Evolutionary conservation across 2,329 filamentous ascomycete species (phyloP).

Genomic region (Colletotrichum cereale): DNA sequence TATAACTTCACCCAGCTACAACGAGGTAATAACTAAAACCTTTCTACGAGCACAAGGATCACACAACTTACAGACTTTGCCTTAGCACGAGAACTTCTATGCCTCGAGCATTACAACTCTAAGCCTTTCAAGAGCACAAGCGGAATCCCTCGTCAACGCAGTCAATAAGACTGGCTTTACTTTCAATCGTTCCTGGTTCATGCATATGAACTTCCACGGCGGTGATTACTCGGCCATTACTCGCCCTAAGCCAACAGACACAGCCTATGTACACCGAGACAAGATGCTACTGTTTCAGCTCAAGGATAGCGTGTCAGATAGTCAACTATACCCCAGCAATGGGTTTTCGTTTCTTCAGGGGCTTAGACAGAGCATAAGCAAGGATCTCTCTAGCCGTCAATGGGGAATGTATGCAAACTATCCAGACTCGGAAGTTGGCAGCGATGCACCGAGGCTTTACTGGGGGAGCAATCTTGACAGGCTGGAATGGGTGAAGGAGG

Average conservation of each 20-base stretch:
- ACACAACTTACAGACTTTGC: not conserved
- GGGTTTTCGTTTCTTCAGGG: constrained; percentile 53
- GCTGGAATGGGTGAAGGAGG: constrained; percentile 54
- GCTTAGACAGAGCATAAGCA: constrained; percentile 54
- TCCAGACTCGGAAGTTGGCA: constrained; percentile 60
- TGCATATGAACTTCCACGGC: constrained; percentile 52
- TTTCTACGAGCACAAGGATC: not conserved
- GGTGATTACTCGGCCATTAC: constrained; percentile 53
- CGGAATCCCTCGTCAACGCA: constrained; percentile 44
- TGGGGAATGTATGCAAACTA: constrained; percentile 68
- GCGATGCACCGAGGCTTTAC: constrained; percentile 61
- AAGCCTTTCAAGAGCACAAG: constrained; percentile 41
- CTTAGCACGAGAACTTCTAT: constrained; percentile 48
- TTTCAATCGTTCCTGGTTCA: constrained; percentile 47
- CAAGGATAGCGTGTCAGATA: constrained; percentile 53
- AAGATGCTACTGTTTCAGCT: constrained; percentile 65
- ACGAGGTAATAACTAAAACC: constrained; percentile 8
- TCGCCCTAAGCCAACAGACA: constrained; percentile 43
- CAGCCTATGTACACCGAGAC: constrained; percentile 56
- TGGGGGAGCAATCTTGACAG: constrained; percentile 56
- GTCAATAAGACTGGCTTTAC: constrained; percentile 39
- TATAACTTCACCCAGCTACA: constrained; percentile 21
- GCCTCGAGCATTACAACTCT: constrained; percentile 47
- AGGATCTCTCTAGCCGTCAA: constrained; percentile 49
- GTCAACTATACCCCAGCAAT: constrained; percentile 46